Conservation (phyloP, 169 alveolate species). For the Ichthyophthirius multifiliis region DNA sequence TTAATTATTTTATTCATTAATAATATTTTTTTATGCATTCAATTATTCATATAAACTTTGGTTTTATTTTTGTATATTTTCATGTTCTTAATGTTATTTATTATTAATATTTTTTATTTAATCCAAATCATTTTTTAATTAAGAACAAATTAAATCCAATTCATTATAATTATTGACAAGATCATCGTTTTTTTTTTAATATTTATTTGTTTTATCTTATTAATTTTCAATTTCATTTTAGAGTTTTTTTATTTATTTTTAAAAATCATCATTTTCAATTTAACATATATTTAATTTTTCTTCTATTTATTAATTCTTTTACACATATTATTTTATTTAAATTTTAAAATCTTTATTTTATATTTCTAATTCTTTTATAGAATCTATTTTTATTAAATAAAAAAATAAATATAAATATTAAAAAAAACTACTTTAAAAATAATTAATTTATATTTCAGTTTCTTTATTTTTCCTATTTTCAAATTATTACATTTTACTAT, state of each 20-base stretch:
- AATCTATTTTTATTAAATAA: neutral
- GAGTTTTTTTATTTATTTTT: neutral
- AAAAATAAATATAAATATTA: neutral
- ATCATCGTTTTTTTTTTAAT: neutral
- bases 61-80: neutral
- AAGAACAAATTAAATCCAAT: neutral
- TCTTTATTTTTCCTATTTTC: constrained; percentile 1
- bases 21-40: neutral
- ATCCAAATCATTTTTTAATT: neutral
- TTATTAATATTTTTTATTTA: neutral
- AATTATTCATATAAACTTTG: neutral
- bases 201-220: neutral
- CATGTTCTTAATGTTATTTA: neutral
- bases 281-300: no score
- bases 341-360: neutral
- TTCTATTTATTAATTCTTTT: neutral
- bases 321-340: neutral
- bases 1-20: neutral
- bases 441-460: neutral
- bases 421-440: neutral
- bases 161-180: neutral
- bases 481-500: neutral
- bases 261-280: neutral
- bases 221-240: neutral
- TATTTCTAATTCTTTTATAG: neutral